Conservation (phyloP, 192 early-diverging fungal species). For the Podochytrium sp. region DNA sequence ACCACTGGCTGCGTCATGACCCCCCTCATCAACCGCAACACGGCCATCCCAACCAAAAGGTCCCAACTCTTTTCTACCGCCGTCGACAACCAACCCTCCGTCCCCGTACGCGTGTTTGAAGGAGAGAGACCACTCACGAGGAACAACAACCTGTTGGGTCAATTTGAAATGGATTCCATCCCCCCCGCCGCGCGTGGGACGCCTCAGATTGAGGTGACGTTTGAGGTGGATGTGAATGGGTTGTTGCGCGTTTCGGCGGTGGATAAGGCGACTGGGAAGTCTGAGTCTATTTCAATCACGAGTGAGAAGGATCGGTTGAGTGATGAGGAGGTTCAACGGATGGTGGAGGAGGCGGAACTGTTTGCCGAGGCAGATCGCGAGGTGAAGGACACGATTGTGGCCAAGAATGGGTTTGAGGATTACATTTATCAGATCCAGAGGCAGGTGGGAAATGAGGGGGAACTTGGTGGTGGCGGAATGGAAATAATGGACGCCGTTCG, state of each 20-base stretch:
- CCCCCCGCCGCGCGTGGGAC: constrained; percentile 91
- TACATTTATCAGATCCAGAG: constrained; percentile 88
- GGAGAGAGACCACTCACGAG: constrained; percentile 91
- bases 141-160: constrained; percentile 95
- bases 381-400: constrained; percentile 76
- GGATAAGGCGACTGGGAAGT: constrained; percentile 90
- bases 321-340: constrained; percentile 90
- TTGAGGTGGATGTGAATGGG: constrained; percentile 92
- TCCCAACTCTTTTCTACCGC: constrained; percentile 94
- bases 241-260: constrained; percentile 90
- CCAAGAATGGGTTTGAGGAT: constrained; percentile 86
- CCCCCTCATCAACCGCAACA: constrained; percentile 90
- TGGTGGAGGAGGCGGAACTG: constrained; percentile 90
- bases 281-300: constrained; percentile 92
- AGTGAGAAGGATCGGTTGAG: constrained; percentile 91
- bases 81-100: constrained; percentile 94
- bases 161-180: constrained; percentile 92
- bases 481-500: too few relatives aligned
- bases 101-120: constrained; percentile 93
- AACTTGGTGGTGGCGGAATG: too few relatives aligned
- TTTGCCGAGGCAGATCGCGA: constrained; percentile 90
- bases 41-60: constrained; percentile 91
- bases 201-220: constrained; percentile 91
- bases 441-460: too few relatives aligned
- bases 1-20: constrained; percentile 97